These are phyloP conservation scores for Phialophora macrospora DNA, from an alignment of 2,329 filamentous ascomycete species.

Conservation along the genomic window DNA sequence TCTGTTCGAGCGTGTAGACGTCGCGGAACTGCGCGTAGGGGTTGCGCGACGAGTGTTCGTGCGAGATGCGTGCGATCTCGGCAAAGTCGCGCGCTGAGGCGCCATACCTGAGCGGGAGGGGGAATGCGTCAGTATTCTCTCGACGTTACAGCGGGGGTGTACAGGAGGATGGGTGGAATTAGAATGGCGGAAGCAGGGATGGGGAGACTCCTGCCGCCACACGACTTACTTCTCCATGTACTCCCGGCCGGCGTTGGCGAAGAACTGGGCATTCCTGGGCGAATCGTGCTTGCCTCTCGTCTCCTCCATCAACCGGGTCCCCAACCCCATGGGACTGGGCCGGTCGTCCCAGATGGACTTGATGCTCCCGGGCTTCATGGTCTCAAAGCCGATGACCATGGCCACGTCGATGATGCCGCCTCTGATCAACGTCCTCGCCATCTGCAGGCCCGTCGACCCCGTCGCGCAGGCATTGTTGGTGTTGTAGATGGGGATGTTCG, in stretches of 20 bases:
- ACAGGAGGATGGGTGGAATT: slow-evolving; percentile 22
- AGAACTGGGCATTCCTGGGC: slow-evolving; percentile 87
- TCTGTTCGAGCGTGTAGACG: slow-evolving; percentile 84
- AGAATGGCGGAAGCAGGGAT: background rate
- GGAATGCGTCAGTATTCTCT: background rate
- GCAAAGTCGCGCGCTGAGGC: slow-evolving; percentile 86
- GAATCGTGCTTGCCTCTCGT: slow-evolving; percentile 80
- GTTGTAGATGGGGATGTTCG: slow-evolving; percentile 93
- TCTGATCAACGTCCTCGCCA: slow-evolving; percentile 78
- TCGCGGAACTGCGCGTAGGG: slow-evolving; percentile 97
- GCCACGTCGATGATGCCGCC: slow-evolving; percentile 84
- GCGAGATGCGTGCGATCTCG: slow-evolving; percentile 91
- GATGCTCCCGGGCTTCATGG: slow-evolving; percentile 90
- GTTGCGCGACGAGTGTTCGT: slow-evolving; percentile 86
- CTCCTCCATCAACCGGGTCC: slow-evolving; percentile 76
- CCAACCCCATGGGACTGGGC: slow-evolving; percentile 75
- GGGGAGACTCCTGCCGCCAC: too few species aligned
- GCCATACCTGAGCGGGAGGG: slow-evolving; percentile 65
- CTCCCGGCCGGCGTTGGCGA: slow-evolving; percentile 89
- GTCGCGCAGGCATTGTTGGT: slow-evolving; percentile 96
- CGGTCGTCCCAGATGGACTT: slow-evolving; percentile 84
- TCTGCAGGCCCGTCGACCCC: slow-evolving; percentile 82
- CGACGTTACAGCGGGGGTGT: background rate
- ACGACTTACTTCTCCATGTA: slow-evolving; percentile 83
- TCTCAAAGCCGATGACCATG: slow-evolving; percentile 93